Percentiles rank a stretch among this genome's conserved stretches.
phyloP scores from a whole-genome alignment of 441 rosid genomes.

The Aleurites moluccanus region DNA sequence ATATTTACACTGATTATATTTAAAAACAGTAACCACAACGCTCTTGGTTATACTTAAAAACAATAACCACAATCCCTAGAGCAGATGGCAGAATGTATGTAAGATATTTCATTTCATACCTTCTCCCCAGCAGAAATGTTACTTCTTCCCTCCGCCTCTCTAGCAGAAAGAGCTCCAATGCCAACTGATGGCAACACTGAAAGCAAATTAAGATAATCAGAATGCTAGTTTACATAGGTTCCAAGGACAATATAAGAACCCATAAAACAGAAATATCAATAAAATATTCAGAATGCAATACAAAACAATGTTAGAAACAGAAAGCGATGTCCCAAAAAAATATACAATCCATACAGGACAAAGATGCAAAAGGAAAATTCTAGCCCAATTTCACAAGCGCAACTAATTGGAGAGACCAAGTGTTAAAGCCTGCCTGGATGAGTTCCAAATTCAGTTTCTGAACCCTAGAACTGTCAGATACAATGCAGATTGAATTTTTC shows the following conservation, averaged over 20 bases:
- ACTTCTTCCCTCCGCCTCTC: slow-evolving; percentile 98
- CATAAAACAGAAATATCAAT: neutral
- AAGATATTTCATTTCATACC: slow-evolving; percentile 38
- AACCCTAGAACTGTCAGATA: neutral
- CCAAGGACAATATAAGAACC: neutral
- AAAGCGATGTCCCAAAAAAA: neutral
- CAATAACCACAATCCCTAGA: neutral
- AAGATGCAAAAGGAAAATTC: too few relatives aligned
- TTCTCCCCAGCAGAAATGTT: slow-evolving; percentile 78
- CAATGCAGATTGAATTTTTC: neutral
- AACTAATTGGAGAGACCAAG: neutral
- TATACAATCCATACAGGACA: neutral
- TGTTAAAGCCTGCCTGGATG: neutral
- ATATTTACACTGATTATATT: neutral
- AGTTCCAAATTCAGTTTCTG: neutral
- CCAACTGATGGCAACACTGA: slow-evolving; percentile 91
- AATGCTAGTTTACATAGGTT: neutral
- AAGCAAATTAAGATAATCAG: slow-evolving; percentile 23
- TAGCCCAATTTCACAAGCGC: neutral
- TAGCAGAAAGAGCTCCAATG: slow-evolving; percentile 81
- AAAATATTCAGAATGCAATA: neutral
- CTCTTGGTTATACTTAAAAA: too few relatives aligned
- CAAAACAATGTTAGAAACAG: neutral
- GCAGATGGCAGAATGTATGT: slow-evolving; percentile 7
- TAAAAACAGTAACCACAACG: too few relatives aligned